Conservation (phyloP, 371 early-diverging fungal genomes). For the Mucor mucedo region DNA sequence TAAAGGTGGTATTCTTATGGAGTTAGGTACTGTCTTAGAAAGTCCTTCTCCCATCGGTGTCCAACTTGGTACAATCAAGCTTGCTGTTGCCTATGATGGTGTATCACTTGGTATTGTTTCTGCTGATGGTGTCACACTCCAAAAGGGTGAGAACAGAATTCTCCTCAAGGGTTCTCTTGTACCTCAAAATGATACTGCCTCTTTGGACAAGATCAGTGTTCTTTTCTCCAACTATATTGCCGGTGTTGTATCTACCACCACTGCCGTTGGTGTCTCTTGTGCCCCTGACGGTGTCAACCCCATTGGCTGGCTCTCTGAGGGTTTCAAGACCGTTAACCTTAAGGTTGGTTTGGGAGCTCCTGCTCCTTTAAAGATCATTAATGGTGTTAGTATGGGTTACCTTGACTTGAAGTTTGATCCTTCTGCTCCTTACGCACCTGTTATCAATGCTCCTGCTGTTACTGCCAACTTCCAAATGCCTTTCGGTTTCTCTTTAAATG, state of each 20-base stretch:
- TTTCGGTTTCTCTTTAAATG: slow-evolving; percentile 61
- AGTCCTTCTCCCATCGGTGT: slow-evolving; percentile 70
- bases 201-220: slow-evolving; percentile 49
- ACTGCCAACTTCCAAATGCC: slow-evolving; percentile 60
- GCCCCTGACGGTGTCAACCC: slow-evolving; percentile 65
- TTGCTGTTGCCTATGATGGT: slow-evolving; percentile 58
- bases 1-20: slow-evolving; percentile 59
- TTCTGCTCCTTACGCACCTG: slow-evolving; percentile 54
- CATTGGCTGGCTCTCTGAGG: slow-evolving; percentile 65
- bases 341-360: slow-evolving; percentile 54
- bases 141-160: slow-evolving; percentile 55
- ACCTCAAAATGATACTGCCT: slow-evolving; percentile 52
- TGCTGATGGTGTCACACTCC: slow-evolving; percentile 50
- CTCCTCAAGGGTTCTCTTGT: slow-evolving; percentile 57
- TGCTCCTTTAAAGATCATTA: slow-evolving; percentile 54
- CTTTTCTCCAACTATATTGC: slow-evolving; percentile 64
- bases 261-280: slow-evolving; percentile 62
- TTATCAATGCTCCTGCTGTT: slow-evolving; percentile 53
- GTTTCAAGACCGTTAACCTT: slow-evolving; percentile 58
- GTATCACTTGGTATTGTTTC: slow-evolving; percentile 56
- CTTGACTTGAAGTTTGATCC: slow-evolving; percentile 58
- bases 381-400: slow-evolving; percentile 58
- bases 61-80: slow-evolving; percentile 60
- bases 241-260: slow-evolving; percentile 52
- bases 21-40: slow-evolving; percentile 56